A percentile compares a stretch with the other conserved stretches of the same genome.
phyloP scores from a whole-genome alignment of 2,329 filamentous ascomycete species.

The Tolypocladium sp. region DNA sequence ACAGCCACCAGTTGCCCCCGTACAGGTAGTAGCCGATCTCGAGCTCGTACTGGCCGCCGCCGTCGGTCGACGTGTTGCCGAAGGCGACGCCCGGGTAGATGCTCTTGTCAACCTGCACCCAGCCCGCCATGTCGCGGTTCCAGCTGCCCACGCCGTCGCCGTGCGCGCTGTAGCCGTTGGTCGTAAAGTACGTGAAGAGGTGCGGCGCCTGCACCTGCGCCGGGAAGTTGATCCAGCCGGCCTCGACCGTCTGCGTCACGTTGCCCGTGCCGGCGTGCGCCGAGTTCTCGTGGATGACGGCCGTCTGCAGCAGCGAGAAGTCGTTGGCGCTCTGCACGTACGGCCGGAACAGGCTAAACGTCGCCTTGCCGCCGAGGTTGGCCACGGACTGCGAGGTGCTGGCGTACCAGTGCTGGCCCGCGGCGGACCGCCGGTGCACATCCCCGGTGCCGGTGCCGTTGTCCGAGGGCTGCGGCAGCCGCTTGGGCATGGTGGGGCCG shows the following conservation, averaged over 20 bases:
- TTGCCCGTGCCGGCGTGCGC: constrained; percentile 3
- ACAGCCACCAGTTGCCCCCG: constrained; percentile 12
- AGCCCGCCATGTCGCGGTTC: constrained; percentile 10
- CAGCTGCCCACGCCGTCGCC: constrained; percentile 9
- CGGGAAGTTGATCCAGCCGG: constrained; percentile 12
- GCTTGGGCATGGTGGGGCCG: constrained; percentile 6
- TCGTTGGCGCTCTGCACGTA: constrained; percentile 6
- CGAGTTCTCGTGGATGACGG: constrained; percentile 7
- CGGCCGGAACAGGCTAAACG: constrained; percentile 8
- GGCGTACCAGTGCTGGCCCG: constrained; percentile 11
- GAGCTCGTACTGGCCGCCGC: constrained; percentile 8
- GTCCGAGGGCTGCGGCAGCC: constrained; percentile 1
- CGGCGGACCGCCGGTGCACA: not conserved
- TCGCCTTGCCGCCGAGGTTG: constrained; percentile 8
- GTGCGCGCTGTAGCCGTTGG: constrained; percentile 6
- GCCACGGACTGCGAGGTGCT: constrained; percentile 3
- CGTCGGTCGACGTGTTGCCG: constrained; percentile 4
- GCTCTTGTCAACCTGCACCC: constrained; percentile 9
- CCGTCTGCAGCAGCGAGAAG: constrained; percentile 12
- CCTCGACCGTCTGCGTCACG: constrained; percentile 10
- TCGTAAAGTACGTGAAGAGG: constrained; percentile 12
- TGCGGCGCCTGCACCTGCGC: constrained; percentile 4
- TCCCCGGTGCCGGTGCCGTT: not conserved
- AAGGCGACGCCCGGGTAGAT: constrained; percentile 10
- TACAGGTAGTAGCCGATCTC: constrained; percentile 6